These are phyloP conservation scores for Eucalyptus coolabah DNA, from an alignment of 345 rosid species.

Conservation along the genomic window DNA sequence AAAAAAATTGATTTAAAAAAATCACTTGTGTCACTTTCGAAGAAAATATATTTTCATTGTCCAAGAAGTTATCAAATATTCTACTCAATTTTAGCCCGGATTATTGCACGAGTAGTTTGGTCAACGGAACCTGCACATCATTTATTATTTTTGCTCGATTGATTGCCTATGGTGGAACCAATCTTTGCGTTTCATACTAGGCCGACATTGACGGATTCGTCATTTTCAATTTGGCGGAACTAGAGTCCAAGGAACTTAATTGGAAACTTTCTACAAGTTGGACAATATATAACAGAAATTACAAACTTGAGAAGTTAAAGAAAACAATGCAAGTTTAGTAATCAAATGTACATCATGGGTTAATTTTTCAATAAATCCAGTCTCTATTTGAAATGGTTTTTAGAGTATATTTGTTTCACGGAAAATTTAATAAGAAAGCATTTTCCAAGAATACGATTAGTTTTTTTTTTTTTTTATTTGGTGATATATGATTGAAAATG, in stretches of 20 bases:
- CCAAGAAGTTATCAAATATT: too few relatives aligned
- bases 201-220: neutral
- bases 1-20: too few relatives aligned
- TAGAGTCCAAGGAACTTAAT: neutral
- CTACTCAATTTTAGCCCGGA: neutral
- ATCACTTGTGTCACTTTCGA: too few relatives aligned
- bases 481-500: too few relatives aligned
- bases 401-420: too few relatives aligned
- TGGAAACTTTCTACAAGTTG: neutral
- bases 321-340: neutral
- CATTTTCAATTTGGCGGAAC: neutral
- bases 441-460: too few relatives aligned
- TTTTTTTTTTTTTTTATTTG: too few relatives aligned
- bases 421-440: too few relatives aligned
- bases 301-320: neutral
- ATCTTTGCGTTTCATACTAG: neutral
- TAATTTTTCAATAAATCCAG: neutral
- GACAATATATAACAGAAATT: neutral
- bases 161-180: neutral
- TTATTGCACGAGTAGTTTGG: neutral
- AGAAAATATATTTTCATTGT: too few relatives aligned
- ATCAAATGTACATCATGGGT: neutral
- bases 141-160: neutral
- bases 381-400: neutral
- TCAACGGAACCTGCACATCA: neutral